A percentile compares a stretch with the other conserved stretches of the same genome.
phyloP scores from a whole-genome alignment of 2,329 filamentous ascomycete species.

The Thelonectria discophora region DNA sequence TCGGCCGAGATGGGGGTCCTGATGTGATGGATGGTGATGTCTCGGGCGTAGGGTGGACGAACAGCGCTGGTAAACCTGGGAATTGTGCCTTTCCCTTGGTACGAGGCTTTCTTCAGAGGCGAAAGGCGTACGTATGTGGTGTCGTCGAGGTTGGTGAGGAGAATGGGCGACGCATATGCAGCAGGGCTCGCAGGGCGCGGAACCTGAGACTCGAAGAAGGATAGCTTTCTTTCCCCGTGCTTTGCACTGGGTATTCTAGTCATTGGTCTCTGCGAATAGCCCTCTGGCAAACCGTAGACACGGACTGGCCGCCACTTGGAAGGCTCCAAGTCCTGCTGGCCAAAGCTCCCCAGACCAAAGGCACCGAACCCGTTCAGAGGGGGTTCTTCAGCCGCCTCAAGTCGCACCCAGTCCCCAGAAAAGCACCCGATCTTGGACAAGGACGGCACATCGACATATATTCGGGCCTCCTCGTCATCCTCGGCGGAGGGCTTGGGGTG shows the following conservation, averaged over 20 bases:
- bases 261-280: conserved; percentile 68
- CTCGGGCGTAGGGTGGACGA: conserved; percentile 69
- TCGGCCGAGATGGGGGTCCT: conserved; percentile 90
- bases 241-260: conserved; percentile 67
- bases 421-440: conserved; percentile 93
- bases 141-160: conserved; percentile 85
- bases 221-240: conserved; percentile 61
- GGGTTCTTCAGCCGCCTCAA: conserved; percentile 81
- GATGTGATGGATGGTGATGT: conserved; percentile 89
- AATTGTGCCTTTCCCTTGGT: conserved; percentile 61
- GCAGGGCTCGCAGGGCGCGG: conserved; percentile 65
- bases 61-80: conserved; percentile 64
- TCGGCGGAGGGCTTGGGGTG: conserved; percentile 80
- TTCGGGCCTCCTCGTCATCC: conserved; percentile 87
- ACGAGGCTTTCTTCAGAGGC: conserved; percentile 65
- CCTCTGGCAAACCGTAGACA: conserved; percentile 88
- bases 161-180: conserved; percentile 83
- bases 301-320: conserved; percentile 82
- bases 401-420: conserved; percentile 93
- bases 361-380: conserved; percentile 71
- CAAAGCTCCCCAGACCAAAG: conserved; percentile 73
- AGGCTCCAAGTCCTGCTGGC: conserved; percentile 62
- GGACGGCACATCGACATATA: conserved; percentile 89
- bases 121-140: conserved; percentile 83
- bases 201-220: conserved; percentile 75